A percentile compares a stretch with the other conserved stretches of the same genome.
These are phyloP conservation scores for Diaporthe helianthi DNA, from an alignment of 2,329 filamentous ascomycete genomes.

Conservation along the genomic window DNA sequence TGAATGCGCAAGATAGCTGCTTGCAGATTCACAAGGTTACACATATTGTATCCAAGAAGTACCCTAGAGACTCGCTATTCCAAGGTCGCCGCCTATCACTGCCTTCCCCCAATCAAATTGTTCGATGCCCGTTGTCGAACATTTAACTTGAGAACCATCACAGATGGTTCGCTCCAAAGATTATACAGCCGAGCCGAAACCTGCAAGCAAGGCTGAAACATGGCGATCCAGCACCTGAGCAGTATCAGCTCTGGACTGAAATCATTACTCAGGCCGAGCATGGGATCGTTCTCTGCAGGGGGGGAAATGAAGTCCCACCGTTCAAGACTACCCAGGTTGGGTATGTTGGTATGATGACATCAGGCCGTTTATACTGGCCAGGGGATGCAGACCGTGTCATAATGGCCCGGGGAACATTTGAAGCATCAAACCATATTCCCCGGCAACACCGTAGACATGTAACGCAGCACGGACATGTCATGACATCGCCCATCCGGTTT, in stretches of 20 bases:
- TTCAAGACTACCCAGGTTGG: too few species aligned
- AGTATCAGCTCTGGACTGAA: too few species aligned
- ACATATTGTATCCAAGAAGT: too few species aligned
- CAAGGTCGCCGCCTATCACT: too few species aligned
- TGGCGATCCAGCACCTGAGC: neutral
- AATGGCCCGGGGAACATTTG: too few species aligned
- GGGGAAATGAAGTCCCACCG: neutral
- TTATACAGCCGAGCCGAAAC: neutral
- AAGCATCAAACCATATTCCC: neutral
- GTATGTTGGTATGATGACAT: neutral
- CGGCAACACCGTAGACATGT: constrained; percentile 5
- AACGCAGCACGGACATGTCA: constrained; percentile 1
- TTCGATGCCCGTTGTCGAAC: neutral
- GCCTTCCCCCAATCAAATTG: too few species aligned
- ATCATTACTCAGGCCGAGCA: too few species aligned
- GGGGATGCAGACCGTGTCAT: too few species aligned
- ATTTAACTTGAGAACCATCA: neutral
- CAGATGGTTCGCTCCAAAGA: neutral
- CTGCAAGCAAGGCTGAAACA: neutral
- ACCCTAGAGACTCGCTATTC: too few species aligned
- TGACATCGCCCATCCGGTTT: neutral
- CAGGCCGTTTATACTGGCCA: too few species aligned
- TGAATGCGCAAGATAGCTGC: neutral
- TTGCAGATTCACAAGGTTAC: neutral
- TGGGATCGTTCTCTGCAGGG: neutral